Evolutionary conservation across 164 flowering plant genomes (phyloP).

Genomic region (Hamamelis virginiana): DNA sequence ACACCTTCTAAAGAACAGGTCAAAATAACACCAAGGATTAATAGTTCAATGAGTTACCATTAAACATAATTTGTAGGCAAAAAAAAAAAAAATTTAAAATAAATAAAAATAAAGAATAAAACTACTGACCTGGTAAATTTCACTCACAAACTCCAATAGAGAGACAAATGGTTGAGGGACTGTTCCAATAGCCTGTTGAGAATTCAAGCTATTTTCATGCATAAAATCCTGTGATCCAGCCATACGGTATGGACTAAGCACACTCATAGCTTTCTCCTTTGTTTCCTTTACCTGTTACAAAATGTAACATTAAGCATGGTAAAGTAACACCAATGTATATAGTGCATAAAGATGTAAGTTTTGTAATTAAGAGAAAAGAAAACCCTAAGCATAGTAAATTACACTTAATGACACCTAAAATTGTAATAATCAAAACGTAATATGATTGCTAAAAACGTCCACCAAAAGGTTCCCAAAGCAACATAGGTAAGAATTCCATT

Average conservation of each 20-base stretch:
- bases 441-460: too few relatives aligned
- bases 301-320: background rate
- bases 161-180: conserved; percentile 73
- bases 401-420: too few relatives aligned
- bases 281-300: conserved; percentile 78
- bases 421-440: too few relatives aligned
- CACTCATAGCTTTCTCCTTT: conserved; percentile 87
- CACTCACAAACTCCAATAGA: conserved; percentile 91
- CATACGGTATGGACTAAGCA: conserved; percentile 58
- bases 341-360: too few relatives aligned
- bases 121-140: conserved; percentile 76
- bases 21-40: background rate
- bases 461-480: too few relatives aligned
- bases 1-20: background rate
- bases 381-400: too few relatives aligned
- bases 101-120: conserved; percentile 4
- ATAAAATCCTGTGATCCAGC: conserved; percentile 46
- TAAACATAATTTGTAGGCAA: background rate
- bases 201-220: conserved; percentile 36
- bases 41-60: background rate
- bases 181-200: conserved; percentile 38
- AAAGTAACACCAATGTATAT: background rate
- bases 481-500: too few relatives aligned
- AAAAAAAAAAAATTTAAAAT: background rate
- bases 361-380: too few relatives aligned